Evolutionary conservation across 768 basidiomycete species (phyloP).

Genomic region (Russula sp.): DNA sequence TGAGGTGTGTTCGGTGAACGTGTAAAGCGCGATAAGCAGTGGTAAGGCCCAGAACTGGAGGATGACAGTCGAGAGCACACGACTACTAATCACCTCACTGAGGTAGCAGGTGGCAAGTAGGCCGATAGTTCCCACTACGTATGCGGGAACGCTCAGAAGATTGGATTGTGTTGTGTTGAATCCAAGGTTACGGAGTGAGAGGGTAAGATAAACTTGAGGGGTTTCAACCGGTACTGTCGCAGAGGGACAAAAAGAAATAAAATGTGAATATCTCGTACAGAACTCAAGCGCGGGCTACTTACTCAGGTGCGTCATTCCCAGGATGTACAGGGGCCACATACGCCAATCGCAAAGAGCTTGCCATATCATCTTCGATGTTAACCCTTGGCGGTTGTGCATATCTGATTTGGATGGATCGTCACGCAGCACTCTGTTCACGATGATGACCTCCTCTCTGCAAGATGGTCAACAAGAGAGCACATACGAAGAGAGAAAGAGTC

Average conservation of each 20-base stretch:
- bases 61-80: constrained; percentile 44
- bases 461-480: background rate
- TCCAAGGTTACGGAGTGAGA: constrained; percentile 53
- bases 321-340: constrained; percentile 58
- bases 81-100: constrained; percentile 50
- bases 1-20: constrained; percentile 40
- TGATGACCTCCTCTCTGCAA: background rate
- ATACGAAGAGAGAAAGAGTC: background rate
- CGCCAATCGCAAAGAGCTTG: constrained; percentile 49
- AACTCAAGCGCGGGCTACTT: constrained; percentile 35
- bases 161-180: constrained; percentile 52
- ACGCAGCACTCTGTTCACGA: background rate
- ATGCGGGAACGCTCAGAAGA: constrained; percentile 53
- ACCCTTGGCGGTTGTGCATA: constrained; percentile 68
- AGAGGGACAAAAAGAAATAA: background rate
- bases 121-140: constrained; percentile 40
- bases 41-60: constrained; percentile 58
- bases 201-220: constrained; percentile 56
- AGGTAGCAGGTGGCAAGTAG: constrained; percentile 40
- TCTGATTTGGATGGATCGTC: constrained; percentile 23
- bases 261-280: background rate
- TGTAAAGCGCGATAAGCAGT: constrained; percentile 49
- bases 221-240: constrained; percentile 47
- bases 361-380: constrained; percentile 42
- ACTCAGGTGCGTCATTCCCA: constrained; percentile 39